Evolutionary conservation across 495 filamentous ascomycete genomes (phyloP), one percentile per base, ranked within the genome.

Genomic region (Penicillium angulare): DNA sequence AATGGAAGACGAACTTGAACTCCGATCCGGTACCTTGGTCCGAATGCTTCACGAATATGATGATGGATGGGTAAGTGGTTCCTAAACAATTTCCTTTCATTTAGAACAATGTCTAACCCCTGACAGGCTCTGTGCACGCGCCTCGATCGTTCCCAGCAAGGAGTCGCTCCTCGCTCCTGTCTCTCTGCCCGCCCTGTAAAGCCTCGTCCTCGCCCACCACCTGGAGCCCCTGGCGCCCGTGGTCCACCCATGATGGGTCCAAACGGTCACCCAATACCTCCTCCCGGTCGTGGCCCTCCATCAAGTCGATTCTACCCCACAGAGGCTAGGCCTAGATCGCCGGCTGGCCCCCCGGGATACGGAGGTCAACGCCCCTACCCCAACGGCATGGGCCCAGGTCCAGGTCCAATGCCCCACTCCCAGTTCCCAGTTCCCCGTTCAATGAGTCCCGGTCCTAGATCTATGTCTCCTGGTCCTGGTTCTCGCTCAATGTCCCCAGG

Each of bases 21-120:
- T 99, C 9, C 78, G 72, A 34, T 77, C 84, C 38, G 93, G 93
- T 55, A 82, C 90, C 47, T 77, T 99, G 3, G 87, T 97, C 23
- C 79, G 92, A 46, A 75, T 99, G 53, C 67, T 97, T 29, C 90
- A 97, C 56, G 92, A 96, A 68, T 99, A 97, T 66, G 95, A 99
- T 65, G 93, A 99, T 75, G 93, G 93, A 64, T 99, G 93, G 93
- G 88, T 90, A 83, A 78, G 86, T 78, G 12, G 6, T 49, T 16
- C 24, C 17, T 22, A 3, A 39, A 10, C 9, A 36, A 24, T 20
- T 23, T 47, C 1, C 5, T 22, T 35, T 0, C 2, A 5, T 24
- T 2, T 10, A 12, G n/a, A 2, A 32, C 44, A 24, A 27, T 10
- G 48, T 21, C 21, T 49, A 59, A 17, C 53, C 5, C 53, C 2